These are phyloP conservation scores for Colletotrichum karsti DNA, from an alignment of 2,329 filamentous ascomycete genomes.

Conservation along the genomic window DNA sequence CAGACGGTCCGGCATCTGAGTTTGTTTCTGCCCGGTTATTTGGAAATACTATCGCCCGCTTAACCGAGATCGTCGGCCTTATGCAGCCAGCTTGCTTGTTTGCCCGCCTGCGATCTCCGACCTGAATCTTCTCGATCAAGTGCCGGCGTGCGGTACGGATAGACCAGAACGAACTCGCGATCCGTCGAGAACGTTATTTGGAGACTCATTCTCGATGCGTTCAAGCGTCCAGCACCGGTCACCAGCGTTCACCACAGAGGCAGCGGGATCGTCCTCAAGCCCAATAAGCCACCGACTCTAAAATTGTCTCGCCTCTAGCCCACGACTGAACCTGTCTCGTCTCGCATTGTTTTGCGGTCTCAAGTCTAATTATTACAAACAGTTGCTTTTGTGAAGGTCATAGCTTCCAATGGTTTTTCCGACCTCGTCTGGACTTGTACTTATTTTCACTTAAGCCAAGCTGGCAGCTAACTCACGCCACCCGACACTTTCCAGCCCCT, in stretches of 20 bases:
- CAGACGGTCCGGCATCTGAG: not conserved
- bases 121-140: not conserved
- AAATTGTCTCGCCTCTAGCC: not conserved
- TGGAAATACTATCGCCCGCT: not conserved
- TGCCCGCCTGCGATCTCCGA: not conserved
- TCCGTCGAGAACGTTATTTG: not conserved
- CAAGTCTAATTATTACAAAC: slow-evolving; percentile 2
- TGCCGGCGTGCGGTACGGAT: not conserved
- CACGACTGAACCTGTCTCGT: not conserved
- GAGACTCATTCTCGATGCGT: not conserved
- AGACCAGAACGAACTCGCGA: not conserved
- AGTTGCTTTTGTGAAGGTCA: not conserved
- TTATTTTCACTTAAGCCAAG: not conserved
- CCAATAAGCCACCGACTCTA: not conserved
- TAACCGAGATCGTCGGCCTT: not conserved
- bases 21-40: not conserved
- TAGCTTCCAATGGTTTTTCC: not conserved
- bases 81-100: not conserved
- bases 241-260: not conserved
- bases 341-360: not conserved
- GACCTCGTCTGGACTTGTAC: not conserved
- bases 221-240: not conserved
- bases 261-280: not conserved
- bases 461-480: slow-evolving; percentile 10
- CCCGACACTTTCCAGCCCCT: slow-evolving; percentile 4